Percentiles rank a stretch among this genome's conserved stretches.
Evolutionary conservation across 1,284 basidiomycete genomes (phyloP).

Genomic region (Puccinia sorghi): DNA sequence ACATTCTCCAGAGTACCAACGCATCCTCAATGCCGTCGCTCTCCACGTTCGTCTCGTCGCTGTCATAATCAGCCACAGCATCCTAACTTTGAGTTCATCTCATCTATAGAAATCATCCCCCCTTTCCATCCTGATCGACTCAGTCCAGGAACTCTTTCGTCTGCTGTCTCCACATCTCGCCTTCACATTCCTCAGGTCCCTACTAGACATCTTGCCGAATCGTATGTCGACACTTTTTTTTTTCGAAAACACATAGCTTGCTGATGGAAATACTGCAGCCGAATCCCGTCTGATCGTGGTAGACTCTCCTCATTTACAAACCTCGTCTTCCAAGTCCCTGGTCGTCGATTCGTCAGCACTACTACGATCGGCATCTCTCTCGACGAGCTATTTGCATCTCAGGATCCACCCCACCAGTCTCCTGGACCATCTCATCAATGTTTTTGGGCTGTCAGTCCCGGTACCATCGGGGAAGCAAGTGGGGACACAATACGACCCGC

Average conservation of each 20-base stretch:
- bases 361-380: conserved; percentile 12
- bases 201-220: conserved; percentile 26
- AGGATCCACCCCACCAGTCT: conserved; percentile 41
- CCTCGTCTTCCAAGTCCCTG: not conserved
- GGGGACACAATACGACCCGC: conserved; percentile 33
- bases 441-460: conserved; percentile 11
- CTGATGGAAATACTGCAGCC: not conserved
- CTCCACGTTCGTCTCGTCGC: not conserved
- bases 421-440: conserved; percentile 35
- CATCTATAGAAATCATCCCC: not conserved
- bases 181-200: conserved; percentile 10
- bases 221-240: conserved; percentile 6
- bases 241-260: not conserved
- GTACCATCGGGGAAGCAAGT: not conserved
- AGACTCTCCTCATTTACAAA: conserved; percentile 40
- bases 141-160: conserved; percentile 17
- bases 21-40: not conserved
- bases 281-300: conserved; percentile 29
- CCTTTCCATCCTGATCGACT: conserved; percentile 14
- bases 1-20: not conserved
- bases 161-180: conserved; percentile 9
- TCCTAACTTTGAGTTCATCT: too few relatives aligned
- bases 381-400: conserved; percentile 15
- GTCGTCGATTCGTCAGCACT: conserved; percentile 4
- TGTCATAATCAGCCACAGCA: too few relatives aligned